Evolutionary conservation across 2,329 filamentous ascomycete species (phyloP), one percentile per base, ranked within the genome.

Genomic region (Penicillium sp.): DNA sequence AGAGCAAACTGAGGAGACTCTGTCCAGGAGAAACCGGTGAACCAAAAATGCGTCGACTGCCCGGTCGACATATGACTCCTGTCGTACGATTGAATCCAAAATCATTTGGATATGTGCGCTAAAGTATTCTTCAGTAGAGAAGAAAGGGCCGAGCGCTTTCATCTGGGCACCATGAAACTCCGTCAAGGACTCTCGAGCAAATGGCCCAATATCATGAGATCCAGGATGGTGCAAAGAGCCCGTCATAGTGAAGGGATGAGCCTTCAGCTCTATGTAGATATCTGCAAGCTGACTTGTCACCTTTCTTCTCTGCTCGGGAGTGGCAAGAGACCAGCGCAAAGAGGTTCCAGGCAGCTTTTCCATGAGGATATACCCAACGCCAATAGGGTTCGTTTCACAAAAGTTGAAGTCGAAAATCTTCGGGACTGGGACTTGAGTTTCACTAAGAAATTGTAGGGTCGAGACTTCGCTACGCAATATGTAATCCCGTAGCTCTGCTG

Each of bases 1-100:
- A 60, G 16, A 24, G 52, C 4, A 58, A n/a, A n/a, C n/a, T n/a
- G n/a, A n/a, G n/a, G n/a, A 57, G 24, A 69, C 44, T 16, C 71
- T 58, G 45, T 80, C 74, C n/a, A 77, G 50, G 39, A 79, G 75
- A 63, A 72, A 80, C 37, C 71, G 70, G 61, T 79, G 74, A 55
- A 78, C 70, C 19, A 80, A 59, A 57, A 77, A 80, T 22, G 73
- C 72, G 60, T 75, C 66, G 5, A 71, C 60, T 54, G 62, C 54
- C 39, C 73, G 47, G 13, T 72, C 58, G 5, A 71, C 68, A 58
- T 75, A 79, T 8, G 72, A 69, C 62, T 79, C 73, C 14, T 69
- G 67, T 14, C 63, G 64, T 4, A 47, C 3, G 44, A 78, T 79
- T 16, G 75, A 59, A 55, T 76, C 69, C 26, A 78, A 53, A n/a